Conservation (phyloP, 1,284 basidiomycete species). For the Trametes polyzona region DNA sequence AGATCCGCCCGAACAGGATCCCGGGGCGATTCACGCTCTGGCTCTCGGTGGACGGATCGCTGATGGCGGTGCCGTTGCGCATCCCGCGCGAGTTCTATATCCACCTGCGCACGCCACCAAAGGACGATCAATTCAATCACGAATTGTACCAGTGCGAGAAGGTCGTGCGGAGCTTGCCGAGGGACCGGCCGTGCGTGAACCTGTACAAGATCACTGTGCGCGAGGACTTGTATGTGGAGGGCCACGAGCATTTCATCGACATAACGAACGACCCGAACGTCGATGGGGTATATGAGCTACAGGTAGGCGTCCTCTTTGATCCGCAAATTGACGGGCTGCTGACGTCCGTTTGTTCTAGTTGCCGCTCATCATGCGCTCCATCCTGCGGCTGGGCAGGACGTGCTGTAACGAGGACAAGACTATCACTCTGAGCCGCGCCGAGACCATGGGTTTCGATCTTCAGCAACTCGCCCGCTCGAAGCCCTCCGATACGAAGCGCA, state of each 20-base stretch:
- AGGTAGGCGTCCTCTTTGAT: too few relatives aligned
- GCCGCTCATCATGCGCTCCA: slow-evolving; percentile 82
- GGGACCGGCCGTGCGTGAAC: slow-evolving; percentile 77
- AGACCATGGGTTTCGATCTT: slow-evolving; percentile 87
- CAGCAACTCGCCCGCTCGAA: slow-evolving; percentile 75
- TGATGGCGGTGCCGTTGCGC: slow-evolving; percentile 81
- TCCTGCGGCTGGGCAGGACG: slow-evolving; percentile 85
- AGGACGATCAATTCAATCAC: slow-evolving; percentile 65
- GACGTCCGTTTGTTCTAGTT: slow-evolving; percentile 52
- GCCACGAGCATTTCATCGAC: slow-evolving; percentile 90
- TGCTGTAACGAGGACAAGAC: slow-evolving; percentile 73
- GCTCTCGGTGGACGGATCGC: slow-evolving; percentile 83
- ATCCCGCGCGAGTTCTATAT: slow-evolving; percentile 94
- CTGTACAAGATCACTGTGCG: slow-evolving; percentile 86
- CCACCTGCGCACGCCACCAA: slow-evolving; percentile 77
- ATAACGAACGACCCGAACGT: slow-evolving; percentile 95
- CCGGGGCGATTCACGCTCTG: slow-evolving; percentile 90
- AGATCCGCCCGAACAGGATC: slow-evolving; percentile 79
- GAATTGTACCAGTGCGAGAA: slow-evolving; percentile 77
- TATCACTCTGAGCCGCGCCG: slow-evolving; percentile 83
- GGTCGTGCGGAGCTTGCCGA: slow-evolving; percentile 81
- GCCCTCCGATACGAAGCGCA: slow-evolving; percentile 61
- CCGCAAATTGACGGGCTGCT: not conserved
- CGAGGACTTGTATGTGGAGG: slow-evolving; percentile 84
- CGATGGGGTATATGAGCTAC: slow-evolving; percentile 93